Evolutionary conservation across 768 basidiomycete genomes (phyloP).

Genomic region (Multifurca ochricompacta): DNA sequence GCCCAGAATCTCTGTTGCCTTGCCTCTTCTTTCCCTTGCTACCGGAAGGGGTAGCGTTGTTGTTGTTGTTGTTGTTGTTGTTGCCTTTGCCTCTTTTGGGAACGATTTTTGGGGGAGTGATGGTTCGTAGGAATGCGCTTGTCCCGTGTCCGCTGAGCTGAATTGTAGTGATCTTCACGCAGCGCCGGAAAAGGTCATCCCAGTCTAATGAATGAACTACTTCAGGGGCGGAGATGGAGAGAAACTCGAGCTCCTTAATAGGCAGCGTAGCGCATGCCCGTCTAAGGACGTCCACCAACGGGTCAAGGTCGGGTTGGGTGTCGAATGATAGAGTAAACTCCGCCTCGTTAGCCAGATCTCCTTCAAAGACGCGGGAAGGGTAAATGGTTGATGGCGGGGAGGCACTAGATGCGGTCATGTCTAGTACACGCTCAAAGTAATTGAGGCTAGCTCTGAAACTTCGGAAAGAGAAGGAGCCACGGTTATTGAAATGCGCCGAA

Average conservation of each 20-base stretch:
- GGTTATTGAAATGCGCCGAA: not conserved
- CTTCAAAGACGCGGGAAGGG: not conserved
- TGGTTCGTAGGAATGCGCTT: not conserved
- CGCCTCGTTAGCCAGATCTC: not conserved
- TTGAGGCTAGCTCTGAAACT: not conserved
- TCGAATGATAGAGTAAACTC: not conserved
- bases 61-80: too few relatives aligned
- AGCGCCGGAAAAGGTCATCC: not conserved
- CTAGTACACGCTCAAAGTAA: not conserved
- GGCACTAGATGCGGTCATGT: not conserved
- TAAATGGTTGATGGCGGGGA: not conserved
- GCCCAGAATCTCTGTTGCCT: not conserved
- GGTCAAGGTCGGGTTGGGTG: not conserved
- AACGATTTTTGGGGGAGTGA: not conserved
- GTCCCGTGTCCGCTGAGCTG: not conserved
- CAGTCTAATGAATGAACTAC: not conserved
- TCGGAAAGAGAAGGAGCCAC: not conserved
- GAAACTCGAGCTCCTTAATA: not conserved
- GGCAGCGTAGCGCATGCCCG: not conserved
- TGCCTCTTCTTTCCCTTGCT: not conserved
- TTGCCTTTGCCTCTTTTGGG: too few relatives aligned
- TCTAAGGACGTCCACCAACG: not conserved
- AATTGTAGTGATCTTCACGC: not conserved
- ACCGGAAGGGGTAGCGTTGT: too few relatives aligned
- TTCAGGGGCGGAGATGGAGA: not conserved